Evolutionary conservation across 371 early-diverging fungal genomes (phyloP), one percentile per base, ranked within the genome.

Genomic region (Blastocladiella emersonii): DNA sequence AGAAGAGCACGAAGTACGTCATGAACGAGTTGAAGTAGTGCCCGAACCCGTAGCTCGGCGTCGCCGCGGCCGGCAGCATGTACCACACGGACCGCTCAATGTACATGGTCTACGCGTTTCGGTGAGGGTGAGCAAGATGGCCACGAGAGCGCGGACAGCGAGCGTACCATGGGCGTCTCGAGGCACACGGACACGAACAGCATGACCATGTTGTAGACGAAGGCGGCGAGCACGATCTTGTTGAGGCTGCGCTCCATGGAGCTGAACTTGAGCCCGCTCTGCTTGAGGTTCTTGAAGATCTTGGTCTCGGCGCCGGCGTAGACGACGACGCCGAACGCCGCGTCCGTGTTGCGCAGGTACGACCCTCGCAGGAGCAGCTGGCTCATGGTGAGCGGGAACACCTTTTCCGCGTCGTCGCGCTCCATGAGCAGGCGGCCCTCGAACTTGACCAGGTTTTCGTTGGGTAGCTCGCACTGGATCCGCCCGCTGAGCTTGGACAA

Each of bases 1-100:
- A 76, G 68, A 72, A 79, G 32, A 76, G 56, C 30, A 68, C 66
- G 61, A 78, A 69, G 30, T 34, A 69, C 45, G 68, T 57, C 51
- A 67, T 21, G 64, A 62, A 41, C 43, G 37, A 34, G 34, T 17
- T 27, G 10, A 56, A 56, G 34, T 56, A 35, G 30, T 74, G 66
- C 68, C 73, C 10, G 68, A 66, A 27, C 71, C 35, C 34, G 60
- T 61, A 25, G 63, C 56, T 21, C 45, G 12, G 45, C 3, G 3
- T 44, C 10, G 45, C 45, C 21, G 12, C 17, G 3, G 12, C 45
- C 17, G 45, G 19, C 19, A 17, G 45, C 45, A 44, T 12, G 45
- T 44, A 44, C 45, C 45, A 44, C 3, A 19, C 12, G 10, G 45
- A 44, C 3, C 21, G 12, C 3, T 44, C 45, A 3, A 44, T 5